Conservation (phyloP, 1,284 basidiomycete genomes). For the Fomitopsis pinicola region DNA sequence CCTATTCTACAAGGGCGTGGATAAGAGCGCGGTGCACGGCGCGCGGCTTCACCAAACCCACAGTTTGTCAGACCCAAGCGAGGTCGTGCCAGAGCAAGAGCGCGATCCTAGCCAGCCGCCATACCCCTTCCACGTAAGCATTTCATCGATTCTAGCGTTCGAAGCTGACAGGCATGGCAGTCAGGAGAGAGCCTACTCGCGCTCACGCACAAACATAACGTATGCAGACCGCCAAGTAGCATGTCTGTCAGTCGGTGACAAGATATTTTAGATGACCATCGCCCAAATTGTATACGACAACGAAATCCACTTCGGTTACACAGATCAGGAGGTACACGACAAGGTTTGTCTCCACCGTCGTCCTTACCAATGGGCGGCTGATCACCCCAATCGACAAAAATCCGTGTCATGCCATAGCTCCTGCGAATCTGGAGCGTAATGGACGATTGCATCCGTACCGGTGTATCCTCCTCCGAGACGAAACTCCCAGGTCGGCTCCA, state of each 20-base stretch:
- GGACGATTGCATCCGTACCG: conserved; percentile 90
- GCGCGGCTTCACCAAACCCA: conserved; percentile 74
- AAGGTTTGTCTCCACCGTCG: conserved; percentile 41
- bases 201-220: conserved; percentile 81
- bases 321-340: conserved; percentile 70
- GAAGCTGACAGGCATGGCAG: conserved; percentile 19
- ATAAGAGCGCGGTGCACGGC: conserved; percentile 74
- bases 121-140: conserved; percentile 62
- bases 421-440: conserved; percentile 87
- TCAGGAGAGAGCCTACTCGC: conserved; percentile 77
- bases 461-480: conserved; percentile 76
- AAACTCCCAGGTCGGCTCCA: conserved; percentile 84
- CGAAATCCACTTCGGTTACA: conserved; percentile 76
- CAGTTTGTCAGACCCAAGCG: conserved; percentile 37
- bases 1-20: conserved; percentile 94
- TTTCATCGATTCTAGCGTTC: neutral
- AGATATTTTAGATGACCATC: conserved; percentile 70
- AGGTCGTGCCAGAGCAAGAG: conserved; percentile 17
- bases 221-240: conserved; percentile 32
- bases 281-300: conserved; percentile 96
- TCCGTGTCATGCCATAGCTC: conserved; percentile 38
- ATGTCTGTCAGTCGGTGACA: too few species aligned
- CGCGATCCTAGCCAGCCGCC: conserved; percentile 54
- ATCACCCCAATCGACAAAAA: neutral
- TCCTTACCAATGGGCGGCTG: neutral